Conservation (phyloP, 1,284 basidiomycete species). For the Volvariella volvacea region DNA sequence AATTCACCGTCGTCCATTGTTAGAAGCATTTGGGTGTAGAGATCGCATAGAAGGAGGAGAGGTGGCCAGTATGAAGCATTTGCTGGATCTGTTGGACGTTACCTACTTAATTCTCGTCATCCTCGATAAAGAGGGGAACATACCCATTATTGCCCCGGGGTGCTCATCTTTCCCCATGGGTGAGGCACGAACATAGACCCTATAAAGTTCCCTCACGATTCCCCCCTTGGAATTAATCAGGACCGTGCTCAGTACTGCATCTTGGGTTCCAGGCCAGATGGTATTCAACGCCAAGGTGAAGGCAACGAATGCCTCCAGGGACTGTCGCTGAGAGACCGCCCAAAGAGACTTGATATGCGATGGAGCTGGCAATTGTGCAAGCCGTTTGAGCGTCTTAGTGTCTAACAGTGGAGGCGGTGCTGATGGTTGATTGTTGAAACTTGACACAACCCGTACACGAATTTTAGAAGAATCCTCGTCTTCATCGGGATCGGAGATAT, state of each 20-base stretch:
- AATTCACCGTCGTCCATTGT: slow-evolving; percentile 98
- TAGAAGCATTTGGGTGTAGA: slow-evolving; percentile 82
- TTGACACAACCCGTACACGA: slow-evolving; percentile 29
- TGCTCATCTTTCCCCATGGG: slow-evolving; percentile 47
- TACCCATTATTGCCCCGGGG: slow-evolving; percentile 33
- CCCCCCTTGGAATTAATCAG: slow-evolving; percentile 48
- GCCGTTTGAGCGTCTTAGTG: slow-evolving; percentile 45
- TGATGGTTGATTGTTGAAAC: slow-evolving; percentile 22
- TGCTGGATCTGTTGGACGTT: slow-evolving; percentile 36
- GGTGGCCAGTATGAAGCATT: slow-evolving; percentile 51
- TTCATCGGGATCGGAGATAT: slow-evolving; percentile 15
- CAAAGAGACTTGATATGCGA: slow-evolving; percentile 49
- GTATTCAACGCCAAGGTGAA: slow-evolving; percentile 50
- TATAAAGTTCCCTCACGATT: slow-evolving; percentile 70
- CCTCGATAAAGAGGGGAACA: too few species aligned
- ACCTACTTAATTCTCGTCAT: too few species aligned
- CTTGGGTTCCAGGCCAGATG: slow-evolving; percentile 54
- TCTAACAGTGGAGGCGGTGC: slow-evolving; percentile 39
- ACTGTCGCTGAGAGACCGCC: slow-evolving; percentile 17
- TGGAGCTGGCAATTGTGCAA: slow-evolving; percentile 41
- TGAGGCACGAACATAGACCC: slow-evolving; percentile 57
- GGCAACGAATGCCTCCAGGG: slow-evolving; percentile 9
- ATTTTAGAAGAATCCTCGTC: slow-evolving; percentile 28
- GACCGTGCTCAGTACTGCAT: slow-evolving; percentile 43
- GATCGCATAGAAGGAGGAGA: slow-evolving; percentile 74